Base-by-base conservation (phyloP, 805 yeast species). In the Starmera amethionina region DNA sequence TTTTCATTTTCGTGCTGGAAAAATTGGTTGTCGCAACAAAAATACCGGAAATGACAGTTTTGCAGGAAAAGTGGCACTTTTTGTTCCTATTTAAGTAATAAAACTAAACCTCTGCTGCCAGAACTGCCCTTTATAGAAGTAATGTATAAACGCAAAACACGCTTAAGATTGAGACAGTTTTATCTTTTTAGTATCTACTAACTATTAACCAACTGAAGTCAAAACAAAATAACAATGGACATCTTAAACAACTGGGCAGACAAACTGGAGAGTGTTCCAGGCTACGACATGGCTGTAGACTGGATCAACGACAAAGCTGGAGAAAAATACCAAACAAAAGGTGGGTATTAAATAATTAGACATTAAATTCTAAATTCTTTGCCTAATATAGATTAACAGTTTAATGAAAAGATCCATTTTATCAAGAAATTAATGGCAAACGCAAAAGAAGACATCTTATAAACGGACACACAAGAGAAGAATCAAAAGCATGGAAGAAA, bases 271-370 rank as follows among this genome's bases (percentile, higher is more conserved):
- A 54, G 58, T 11, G 34, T 79, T 9, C 86, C 88, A 2, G 85
- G 86, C 7, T 80, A 68, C 51, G 75, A 68, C 46, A 43, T 62
- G 10, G 74, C 64, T 22, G 60, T 75, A 54, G 87, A 77, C 42
- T 63, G 65, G 42, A 78, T 76, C 72, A 78, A 79, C 47, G 84
- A 76, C 32, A 71, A 67, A 46, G 86, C 84, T 3, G 87, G 74
- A 3, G 81, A 77, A n/a, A 68, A 72, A 38, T 66, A 77, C 45
- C 72, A 79, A 46, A 71, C 77, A 4, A 75, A 70, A 38, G 65
- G 65, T 60, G 35, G 9, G 53, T 40, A 34, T 18, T 18, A 15
- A 15, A 6, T 18, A 18, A 5, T 16, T 16, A 22, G 18, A 6
- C 19, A 6, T 9, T 7, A 8, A 13, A 15, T 22, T 31, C 25